Conservation (phyloP, 208 protist species). For the Leishmania martiniquensis region DNA sequence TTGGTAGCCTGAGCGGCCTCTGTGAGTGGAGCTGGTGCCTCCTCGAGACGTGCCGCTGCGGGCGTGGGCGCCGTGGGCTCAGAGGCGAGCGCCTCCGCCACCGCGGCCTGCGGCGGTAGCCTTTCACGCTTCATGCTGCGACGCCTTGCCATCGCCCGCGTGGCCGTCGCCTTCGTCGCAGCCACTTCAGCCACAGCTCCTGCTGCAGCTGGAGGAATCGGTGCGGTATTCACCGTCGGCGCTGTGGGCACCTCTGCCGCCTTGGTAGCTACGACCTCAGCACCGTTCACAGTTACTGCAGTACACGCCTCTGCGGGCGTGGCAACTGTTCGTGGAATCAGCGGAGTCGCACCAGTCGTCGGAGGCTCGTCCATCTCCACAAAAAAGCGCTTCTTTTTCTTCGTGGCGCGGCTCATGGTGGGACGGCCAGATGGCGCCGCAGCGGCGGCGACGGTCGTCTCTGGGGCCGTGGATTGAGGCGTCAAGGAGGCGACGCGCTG, state of each 20-base stretch:
- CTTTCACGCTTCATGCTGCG: neutral
- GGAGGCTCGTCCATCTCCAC: neutral
- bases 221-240: neutral
- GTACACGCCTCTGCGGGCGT: neutral
- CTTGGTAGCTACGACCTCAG: neutral
- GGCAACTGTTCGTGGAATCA: too few species aligned
- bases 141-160: neutral
- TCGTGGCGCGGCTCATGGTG: neutral
- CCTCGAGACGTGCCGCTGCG: neutral
- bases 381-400: constrained; percentile 5
- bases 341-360: neutral
- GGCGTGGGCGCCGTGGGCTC: neutral
- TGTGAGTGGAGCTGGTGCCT: neutral
- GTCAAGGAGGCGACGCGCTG: neutral
- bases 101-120: neutral
- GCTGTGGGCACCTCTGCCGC: neutral
- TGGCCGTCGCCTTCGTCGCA: neutral
- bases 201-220: neutral
- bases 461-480: neutral
- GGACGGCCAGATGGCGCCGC: neutral
- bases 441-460: neutral
- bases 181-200: neutral
- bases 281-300: neutral
- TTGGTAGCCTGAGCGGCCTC: neutral
- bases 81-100: neutral